These are phyloP conservation scores for Sophora flavescens DNA, from an alignment of 306 rosid species.

Conservation along the genomic window DNA sequence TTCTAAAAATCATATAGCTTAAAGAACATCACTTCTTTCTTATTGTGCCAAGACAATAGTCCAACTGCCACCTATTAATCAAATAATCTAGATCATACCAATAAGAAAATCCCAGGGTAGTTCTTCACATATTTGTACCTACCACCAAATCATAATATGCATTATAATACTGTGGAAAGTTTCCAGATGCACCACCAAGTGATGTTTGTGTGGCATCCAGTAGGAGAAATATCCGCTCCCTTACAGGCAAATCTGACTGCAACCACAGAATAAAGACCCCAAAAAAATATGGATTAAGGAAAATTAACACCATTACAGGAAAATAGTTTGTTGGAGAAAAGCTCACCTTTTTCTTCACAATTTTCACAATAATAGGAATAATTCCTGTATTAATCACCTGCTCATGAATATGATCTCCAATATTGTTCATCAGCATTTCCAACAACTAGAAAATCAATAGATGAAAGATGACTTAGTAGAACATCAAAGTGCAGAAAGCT, in stretches of 20 bases:
- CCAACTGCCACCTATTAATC: neutral
- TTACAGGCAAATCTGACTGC: slow-evolving; percentile 74
- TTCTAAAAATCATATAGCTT: neutral
- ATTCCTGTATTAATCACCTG: slow-evolving; percentile 74
- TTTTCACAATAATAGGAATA: slow-evolving; percentile 71
- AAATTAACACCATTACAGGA: neutral
- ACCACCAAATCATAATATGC: slow-evolving; percentile 84
- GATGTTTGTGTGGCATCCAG: slow-evolving; percentile 86
- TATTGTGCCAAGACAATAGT: neutral
- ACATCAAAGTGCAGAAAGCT: slow-evolving; percentile 13
- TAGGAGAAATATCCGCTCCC: slow-evolving; percentile 73
- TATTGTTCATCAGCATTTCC: slow-evolving; percentile 84
- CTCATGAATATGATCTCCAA: slow-evolving; percentile 71
- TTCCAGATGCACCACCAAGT: slow-evolving; percentile 82
- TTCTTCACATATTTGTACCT: slow-evolving; percentile 40
- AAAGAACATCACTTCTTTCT: neutral
- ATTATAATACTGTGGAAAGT: slow-evolving; percentile 71
- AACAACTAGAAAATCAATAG: slow-evolving; percentile 58
- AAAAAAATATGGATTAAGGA: neutral
- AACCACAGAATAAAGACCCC: slow-evolving; percentile 25
- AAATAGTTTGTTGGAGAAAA: slow-evolving; percentile 7
- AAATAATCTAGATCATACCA: slow-evolving; percentile 12
- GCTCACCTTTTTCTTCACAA: slow-evolving; percentile 79
- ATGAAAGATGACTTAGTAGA: slow-evolving; percentile 21
- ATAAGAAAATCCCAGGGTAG: slow-evolving; percentile 10